A percentile compares a stretch with the other conserved stretches of the same genome.
Conservation (phyloP, 2,329 filamentous ascomycete species). For the Dendrostoma leiphaemia region DNA sequence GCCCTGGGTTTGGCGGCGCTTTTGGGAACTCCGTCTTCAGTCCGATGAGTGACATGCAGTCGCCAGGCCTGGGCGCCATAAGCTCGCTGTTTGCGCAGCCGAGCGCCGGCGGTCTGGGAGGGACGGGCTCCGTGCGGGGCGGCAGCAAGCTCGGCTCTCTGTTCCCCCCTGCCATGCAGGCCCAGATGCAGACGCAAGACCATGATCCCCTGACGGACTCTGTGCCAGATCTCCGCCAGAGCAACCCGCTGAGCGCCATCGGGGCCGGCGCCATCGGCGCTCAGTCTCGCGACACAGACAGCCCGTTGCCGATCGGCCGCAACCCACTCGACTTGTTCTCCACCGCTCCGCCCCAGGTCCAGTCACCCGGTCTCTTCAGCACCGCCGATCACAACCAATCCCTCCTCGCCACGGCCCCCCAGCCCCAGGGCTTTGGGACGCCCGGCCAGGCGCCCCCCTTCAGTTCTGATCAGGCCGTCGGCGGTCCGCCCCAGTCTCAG, state of each 20-base stretch:
- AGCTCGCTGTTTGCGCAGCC: conserved; percentile 67
- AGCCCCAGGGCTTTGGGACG: conserved; percentile 28
- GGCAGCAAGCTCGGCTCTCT: conserved; percentile 82
- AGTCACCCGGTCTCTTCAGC: conserved; percentile 35
- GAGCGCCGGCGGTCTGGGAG: conserved; percentile 50
- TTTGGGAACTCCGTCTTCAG: conserved; percentile 82
- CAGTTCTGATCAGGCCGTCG: conserved; percentile 33
- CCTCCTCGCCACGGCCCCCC: conserved; percentile 30
- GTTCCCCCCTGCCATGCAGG: conserved; percentile 86
- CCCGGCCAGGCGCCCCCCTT: conserved; percentile 28
- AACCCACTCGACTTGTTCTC: conserved; percentile 56
- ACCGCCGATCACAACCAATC: conserved; percentile 37
- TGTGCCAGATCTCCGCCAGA: conserved; percentile 58
- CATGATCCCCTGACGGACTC: conserved; percentile 59
- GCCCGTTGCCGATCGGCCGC: conserved; percentile 53
- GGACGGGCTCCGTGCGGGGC: conserved; percentile 67
- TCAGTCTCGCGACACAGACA: conserved; percentile 56
- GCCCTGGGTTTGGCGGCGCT: conserved; percentile 52
- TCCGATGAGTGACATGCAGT: conserved; percentile 72
- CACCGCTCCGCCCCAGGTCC: conserved; percentile 30
- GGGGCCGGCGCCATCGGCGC: conserved; percentile 59
- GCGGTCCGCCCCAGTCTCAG: conserved; percentile 61
- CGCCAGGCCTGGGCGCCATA: conserved; percentile 66
- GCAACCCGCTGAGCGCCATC: conserved; percentile 64
- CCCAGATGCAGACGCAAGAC: conserved; percentile 77